These are phyloP conservation scores for Yamadazyma triangularis DNA, from an alignment of 1,139 yeast species.

Conservation along the genomic window DNA sequence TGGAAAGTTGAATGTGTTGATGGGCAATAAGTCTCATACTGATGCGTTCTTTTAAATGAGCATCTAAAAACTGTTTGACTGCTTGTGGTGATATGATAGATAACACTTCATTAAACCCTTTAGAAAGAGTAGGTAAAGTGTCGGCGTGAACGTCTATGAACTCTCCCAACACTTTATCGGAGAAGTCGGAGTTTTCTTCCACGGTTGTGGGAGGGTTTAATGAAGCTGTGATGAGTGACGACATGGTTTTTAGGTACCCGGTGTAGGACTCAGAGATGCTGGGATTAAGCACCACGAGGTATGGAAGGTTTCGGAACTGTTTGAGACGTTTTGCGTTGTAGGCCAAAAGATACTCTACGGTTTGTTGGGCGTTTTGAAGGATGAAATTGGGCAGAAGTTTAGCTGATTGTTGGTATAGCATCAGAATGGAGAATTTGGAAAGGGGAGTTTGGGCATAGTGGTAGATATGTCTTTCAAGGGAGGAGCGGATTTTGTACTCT, in stretches of 20 bases:
- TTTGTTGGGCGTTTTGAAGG: slow-evolving; percentile 34
- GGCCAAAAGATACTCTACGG: slow-evolving; percentile 42
- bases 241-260: slow-evolving; percentile 67
- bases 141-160: slow-evolving; percentile 77
- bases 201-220: slow-evolving; percentile 37
- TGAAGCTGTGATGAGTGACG: slow-evolving; percentile 48
- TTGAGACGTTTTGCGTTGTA: slow-evolving; percentile 55
- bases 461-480: slow-evolving; percentile 48
- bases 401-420: slow-evolving; percentile 38
- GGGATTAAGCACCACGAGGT: slow-evolving; percentile 83
- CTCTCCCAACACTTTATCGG: slow-evolving; percentile 44
- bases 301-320: slow-evolving; percentile 72
- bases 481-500: slow-evolving; percentile 48
- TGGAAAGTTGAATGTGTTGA: slow-evolving; percentile 64
- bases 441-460: slow-evolving; percentile 44
- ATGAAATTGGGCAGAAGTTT: slow-evolving; percentile 33
- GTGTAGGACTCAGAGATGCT: slow-evolving; percentile 78
- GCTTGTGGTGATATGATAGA: slow-evolving; percentile 45
- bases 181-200: slow-evolving; percentile 50
- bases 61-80: slow-evolving; percentile 61
- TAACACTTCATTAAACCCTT: slow-evolving; percentile 76
- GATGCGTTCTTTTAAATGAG: slow-evolving; percentile 79
- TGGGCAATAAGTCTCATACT: slow-evolving; percentile 81
- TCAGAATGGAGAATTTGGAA: slow-evolving; percentile 45
- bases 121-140: slow-evolving; percentile 73